Evolutionary conservation across 257 asterid species (phyloP).

Genomic region (Penstemon barbatus): DNA sequence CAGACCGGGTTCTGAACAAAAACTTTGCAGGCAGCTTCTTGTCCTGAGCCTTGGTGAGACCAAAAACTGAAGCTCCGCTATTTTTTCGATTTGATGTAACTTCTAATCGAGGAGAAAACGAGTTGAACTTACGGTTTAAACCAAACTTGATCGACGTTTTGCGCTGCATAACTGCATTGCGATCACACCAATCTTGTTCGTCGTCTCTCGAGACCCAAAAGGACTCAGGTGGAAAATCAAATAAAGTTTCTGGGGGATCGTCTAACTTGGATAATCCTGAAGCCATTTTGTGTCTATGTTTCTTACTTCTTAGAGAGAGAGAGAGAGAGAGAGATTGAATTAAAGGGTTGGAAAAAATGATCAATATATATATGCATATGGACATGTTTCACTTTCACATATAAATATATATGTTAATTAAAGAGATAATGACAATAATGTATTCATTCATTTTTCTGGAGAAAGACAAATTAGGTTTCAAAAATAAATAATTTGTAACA

Average conservation of each 20-base stretch:
- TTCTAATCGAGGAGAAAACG: conserved; percentile 35
- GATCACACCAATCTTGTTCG: conserved; percentile 57
- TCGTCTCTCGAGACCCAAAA: conserved; percentile 48
- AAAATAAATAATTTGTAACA: conserved; percentile 22
- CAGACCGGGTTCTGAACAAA: conserved; percentile 51
- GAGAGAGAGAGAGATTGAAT: conserved; percentile 1
- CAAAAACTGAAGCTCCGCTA: conserved; percentile 37
- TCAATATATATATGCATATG: conserved; percentile 22
- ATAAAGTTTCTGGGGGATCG: conserved; percentile 26
- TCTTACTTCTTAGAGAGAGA: neutral
- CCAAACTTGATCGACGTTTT: conserved; percentile 52
- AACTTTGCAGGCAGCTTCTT: conserved; percentile 29
- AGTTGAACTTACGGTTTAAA: conserved; percentile 32
- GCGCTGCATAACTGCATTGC: conserved; percentile 59
- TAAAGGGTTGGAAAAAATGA: conserved; percentile 16
- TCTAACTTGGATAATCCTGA: conserved; percentile 6
- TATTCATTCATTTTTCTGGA: conserved; percentile 4
- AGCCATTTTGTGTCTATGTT: conserved; percentile 8
- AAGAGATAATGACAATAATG: conserved; percentile 35
- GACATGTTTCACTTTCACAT: conserved; percentile 31
- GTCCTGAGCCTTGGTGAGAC: conserved; percentile 38
- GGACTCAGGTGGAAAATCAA: conserved; percentile 66
- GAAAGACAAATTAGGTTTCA: conserved; percentile 27
- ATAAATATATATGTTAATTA: conserved; percentile 12
- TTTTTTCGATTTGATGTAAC: conserved; percentile 14